Evolutionary conservation across 2,329 filamentous ascomycete genomes (phyloP).

Genomic region (Amauroascus verrucosus): DNA sequence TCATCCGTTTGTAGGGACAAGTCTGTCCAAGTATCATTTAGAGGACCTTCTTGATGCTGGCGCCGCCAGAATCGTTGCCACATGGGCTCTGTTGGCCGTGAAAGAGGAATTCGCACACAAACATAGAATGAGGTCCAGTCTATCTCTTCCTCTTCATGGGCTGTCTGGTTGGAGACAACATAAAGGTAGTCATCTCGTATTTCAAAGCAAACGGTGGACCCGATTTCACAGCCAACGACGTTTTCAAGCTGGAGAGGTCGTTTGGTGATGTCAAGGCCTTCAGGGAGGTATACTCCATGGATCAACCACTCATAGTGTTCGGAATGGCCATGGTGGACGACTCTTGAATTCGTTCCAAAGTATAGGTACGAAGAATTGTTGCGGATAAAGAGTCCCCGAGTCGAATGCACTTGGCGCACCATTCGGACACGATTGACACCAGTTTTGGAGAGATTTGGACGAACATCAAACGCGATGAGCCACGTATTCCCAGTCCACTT

Average conservation of each 20-base stretch:
- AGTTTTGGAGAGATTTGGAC: constrained; percentile 13
- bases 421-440: constrained; percentile 34
- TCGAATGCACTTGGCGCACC: constrained; percentile 36
- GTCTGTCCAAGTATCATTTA: constrained; percentile 65
- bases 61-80: constrained; percentile 53
- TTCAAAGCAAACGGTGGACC: constrained; percentile 60
- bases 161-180: constrained; percentile 55
- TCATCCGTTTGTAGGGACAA: constrained; percentile 54
- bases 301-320: constrained; percentile 51
- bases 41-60: constrained; percentile 57
- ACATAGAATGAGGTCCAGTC: constrained; percentile 60
- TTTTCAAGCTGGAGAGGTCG: constrained; percentile 45
- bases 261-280: constrained; percentile 32
- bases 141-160: constrained; percentile 52
- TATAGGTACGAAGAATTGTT: constrained; percentile 54
- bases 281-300: constrained; percentile 42
- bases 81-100: constrained; percentile 36
- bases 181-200: constrained; percentile 58
- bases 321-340: constrained; percentile 43
- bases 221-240: constrained; percentile 55
- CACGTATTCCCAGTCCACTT: constrained; percentile 36
- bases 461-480: constrained; percentile 45
- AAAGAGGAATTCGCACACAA: constrained; percentile 53
- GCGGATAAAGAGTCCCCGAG: constrained; percentile 55
- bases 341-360: constrained; percentile 53